phyloP scores from a whole-genome alignment of 2,329 filamentous ascomycete genomes.

The Colletotrichum sp. region DNA sequence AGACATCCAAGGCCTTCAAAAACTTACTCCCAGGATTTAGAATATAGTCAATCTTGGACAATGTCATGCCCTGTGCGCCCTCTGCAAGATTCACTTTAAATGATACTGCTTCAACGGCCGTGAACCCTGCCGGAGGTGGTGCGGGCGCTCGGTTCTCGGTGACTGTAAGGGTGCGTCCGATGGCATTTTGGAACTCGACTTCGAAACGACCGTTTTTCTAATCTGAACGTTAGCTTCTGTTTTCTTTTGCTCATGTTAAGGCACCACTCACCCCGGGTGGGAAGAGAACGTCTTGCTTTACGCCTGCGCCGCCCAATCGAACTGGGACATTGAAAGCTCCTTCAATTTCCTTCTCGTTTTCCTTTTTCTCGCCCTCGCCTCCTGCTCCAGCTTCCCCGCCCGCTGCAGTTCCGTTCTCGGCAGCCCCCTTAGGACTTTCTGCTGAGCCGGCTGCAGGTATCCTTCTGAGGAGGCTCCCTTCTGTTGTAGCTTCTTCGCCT shows the following conservation, averaged over 20 bases:
- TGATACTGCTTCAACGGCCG: slow-evolving; percentile 39
- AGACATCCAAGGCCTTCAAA: too few species aligned
- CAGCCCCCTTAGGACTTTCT: not conserved
- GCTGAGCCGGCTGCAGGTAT: not conserved
- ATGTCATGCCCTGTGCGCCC: slow-evolving; percentile 33
- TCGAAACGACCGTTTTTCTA: slow-evolving; percentile 39
- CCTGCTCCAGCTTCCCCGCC: slow-evolving; percentile 2
- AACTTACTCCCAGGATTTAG: slow-evolving; percentile 37
- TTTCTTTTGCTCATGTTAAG: rapidly evolving
- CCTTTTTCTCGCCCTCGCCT: slow-evolving; percentile 20
- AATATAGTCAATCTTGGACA: slow-evolving; percentile 46
- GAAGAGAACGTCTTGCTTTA: slow-evolving; percentile 37
- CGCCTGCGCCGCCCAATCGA: slow-evolving; percentile 32
- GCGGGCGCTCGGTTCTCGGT: slow-evolving; percentile 40
- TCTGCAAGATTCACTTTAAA: slow-evolving; percentile 38
- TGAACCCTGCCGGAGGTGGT: slow-evolving; percentile 39
- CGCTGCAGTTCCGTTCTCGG: not conserved
- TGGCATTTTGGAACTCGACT: slow-evolving; percentile 41
- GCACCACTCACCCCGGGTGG: slow-evolving; percentile 33
- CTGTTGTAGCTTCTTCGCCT: not conserved
- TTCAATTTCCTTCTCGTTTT: slow-evolving; percentile 34
- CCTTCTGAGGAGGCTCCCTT: not conserved
- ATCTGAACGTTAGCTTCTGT: not conserved
- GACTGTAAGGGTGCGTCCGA: slow-evolving; percentile 37
- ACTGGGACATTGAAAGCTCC: slow-evolving; percentile 33